phyloP scores from a whole-genome alignment of 306 rosid genomes.

The Cyclanthera cordifolia region DNA sequence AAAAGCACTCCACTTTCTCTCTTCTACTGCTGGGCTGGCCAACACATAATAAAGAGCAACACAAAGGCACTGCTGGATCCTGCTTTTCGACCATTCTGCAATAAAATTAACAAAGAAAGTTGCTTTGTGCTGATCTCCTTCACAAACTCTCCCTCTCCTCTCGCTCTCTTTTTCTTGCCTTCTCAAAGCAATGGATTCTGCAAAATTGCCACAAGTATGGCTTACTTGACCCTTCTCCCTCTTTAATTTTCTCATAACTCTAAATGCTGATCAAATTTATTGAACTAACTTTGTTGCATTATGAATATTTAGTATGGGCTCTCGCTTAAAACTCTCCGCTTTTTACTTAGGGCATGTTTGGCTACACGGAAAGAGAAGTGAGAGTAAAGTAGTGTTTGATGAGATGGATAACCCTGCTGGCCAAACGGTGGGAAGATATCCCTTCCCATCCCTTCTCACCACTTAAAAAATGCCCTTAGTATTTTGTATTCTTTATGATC shows the following conservation, averaged over 20 bases:
- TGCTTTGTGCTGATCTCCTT: slow-evolving; percentile 18
- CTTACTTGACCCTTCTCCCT: slow-evolving; percentile 17
- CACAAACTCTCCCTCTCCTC: background rate
- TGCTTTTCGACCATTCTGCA: slow-evolving; percentile 51
- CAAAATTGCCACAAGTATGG: slow-evolving; percentile 98
- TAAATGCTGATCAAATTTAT: too few relatives aligned
- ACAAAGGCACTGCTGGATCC: slow-evolving; percentile 24
- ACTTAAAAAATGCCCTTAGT: too few relatives aligned
- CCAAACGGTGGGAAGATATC: too few relatives aligned
- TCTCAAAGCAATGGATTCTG: slow-evolving; percentile 70
- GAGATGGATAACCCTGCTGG: too few relatives aligned
- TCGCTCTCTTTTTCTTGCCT: slow-evolving; percentile 34
- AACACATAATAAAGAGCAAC: slow-evolving; percentile 65
- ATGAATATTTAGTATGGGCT: too few relatives aligned
- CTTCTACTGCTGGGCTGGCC: slow-evolving; percentile 66
- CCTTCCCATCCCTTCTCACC: too few relatives aligned
- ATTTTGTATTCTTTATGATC: too few relatives aligned
- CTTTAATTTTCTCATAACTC: slow-evolving; percentile 5
- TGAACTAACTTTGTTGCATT: too few relatives aligned
- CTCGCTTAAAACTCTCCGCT: too few relatives aligned
- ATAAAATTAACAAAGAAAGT: slow-evolving; percentile 21
- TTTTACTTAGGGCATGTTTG: too few relatives aligned
- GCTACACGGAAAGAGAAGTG: too few relatives aligned
- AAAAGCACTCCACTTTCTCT: slow-evolving; percentile 25
- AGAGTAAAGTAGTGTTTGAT: too few relatives aligned